Evolutionary conservation across 768 basidiomycete species (phyloP).

Genomic region (Hygrocybe punicea): DNA sequence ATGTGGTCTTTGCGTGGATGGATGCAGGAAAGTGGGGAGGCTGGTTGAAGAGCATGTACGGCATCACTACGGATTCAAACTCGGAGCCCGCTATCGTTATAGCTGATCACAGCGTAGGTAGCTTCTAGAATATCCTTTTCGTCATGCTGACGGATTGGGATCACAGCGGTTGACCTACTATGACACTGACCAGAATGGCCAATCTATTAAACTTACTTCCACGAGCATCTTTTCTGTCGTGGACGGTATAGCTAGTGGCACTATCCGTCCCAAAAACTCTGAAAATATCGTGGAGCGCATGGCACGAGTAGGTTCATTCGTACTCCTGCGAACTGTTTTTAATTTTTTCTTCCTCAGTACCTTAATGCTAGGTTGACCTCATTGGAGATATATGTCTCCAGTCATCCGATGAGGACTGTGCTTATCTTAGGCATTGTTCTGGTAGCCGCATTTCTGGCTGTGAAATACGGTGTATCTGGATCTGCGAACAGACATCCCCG

Average conservation of each 20-base stretch:
- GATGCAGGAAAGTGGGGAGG: constrained; percentile 77
- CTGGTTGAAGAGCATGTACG: constrained; percentile 94
- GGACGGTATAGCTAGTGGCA: constrained; percentile 57
- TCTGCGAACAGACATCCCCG: neutral
- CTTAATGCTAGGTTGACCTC: constrained; percentile 41
- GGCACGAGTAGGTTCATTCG: constrained; percentile 47
- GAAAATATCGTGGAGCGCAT: constrained; percentile 67
- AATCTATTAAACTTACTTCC: constrained; percentile 52
- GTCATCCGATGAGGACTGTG: constrained; percentile 34
- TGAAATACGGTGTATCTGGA: constrained; percentile 19
- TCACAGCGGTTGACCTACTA: constrained; percentile 71
- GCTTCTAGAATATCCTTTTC: no score
- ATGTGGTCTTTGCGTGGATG: constrained; percentile 88
- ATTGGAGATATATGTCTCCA: constrained; percentile 37
- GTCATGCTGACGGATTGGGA: neutral
- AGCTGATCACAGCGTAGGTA: constrained; percentile 73
- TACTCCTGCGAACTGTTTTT: neutral
- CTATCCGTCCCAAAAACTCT: constrained; percentile 55
- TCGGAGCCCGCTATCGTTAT: constrained; percentile 59
- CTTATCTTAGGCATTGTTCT: constrained; percentile 30
- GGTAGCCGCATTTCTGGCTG: constrained; percentile 27
- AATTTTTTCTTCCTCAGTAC: constrained; percentile 27
- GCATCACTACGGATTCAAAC: constrained; percentile 42
- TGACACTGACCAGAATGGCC: constrained; percentile 57
- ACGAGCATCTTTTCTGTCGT: constrained; percentile 63